phyloP scores from a whole-genome alignment of 306 rosid genomes.

The Ochetophila trinervis region DNA sequence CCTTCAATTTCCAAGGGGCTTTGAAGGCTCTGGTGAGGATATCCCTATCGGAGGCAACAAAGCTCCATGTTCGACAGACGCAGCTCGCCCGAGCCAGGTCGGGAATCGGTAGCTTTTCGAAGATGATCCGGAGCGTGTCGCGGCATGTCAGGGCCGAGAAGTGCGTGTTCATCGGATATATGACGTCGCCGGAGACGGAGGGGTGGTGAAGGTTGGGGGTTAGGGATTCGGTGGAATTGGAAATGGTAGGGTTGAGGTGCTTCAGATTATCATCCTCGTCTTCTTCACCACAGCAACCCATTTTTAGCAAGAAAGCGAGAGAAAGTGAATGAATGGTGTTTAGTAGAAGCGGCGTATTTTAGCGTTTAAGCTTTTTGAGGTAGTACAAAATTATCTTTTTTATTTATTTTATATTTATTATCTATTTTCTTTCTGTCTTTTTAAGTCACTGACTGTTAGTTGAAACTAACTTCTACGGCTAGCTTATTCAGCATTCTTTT shows the following conservation, averaged over 20 bases:
- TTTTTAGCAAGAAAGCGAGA: slow-evolving; percentile 5
- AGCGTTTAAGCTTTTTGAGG: neutral
- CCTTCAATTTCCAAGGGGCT: slow-evolving; percentile 68
- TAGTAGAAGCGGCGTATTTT: neutral
- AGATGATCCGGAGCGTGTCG: slow-evolving; percentile 77
- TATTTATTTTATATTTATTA: no score
- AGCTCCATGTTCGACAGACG: slow-evolving; percentile 83
- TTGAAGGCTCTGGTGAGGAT: slow-evolving; percentile 50
- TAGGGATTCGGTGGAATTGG: slow-evolving; percentile 27
- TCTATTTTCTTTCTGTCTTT: no score
- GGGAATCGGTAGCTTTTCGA: slow-evolving; percentile 60
- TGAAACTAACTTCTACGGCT: no score
- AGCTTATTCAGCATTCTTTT: no score
- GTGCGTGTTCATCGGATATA: slow-evolving; percentile 72
- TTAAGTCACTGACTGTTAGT: no score
- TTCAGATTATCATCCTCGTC: slow-evolving; percentile 43
- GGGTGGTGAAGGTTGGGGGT: neutral
- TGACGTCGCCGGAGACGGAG: slow-evolving; percentile 14
- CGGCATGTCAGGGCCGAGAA: slow-evolving; percentile 64
- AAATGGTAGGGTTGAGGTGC: slow-evolving; percentile 30
- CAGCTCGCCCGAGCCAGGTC: slow-evolving; percentile 81
- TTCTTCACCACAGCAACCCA: slow-evolving; percentile 65
- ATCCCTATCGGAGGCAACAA: slow-evolving; percentile 77
- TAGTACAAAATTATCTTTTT: no score
- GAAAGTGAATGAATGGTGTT: neutral